Base-by-base conservation (phyloP, 805 yeast genomes). In the Wickerhamomyces queroliae region DNA sequence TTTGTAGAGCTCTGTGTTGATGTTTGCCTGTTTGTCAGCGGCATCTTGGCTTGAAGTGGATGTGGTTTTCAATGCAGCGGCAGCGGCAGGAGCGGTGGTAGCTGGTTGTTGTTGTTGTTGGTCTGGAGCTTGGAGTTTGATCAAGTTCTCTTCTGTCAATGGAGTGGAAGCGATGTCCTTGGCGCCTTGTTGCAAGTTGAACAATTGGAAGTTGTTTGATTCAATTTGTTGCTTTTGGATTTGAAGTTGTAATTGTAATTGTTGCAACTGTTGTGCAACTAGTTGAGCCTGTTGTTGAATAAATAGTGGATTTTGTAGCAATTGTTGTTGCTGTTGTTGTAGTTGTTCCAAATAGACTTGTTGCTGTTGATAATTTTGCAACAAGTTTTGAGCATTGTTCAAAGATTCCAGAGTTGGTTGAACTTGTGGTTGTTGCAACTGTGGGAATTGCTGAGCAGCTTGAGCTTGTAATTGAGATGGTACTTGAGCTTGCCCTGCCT, bases 1-100 rank as follows among this genome's bases (percentile, higher is more conserved):
- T 64, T 89, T 89, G 74, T 87, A 89, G 29, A 89, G 70, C 48
- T 76, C 83, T 24, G 85, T 79, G 58, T 81, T 74, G 40, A 72
- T 46, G 33, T 52, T 55, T 33, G 42, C 41, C 2, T 38, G 34
- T 9, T 33, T 31, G 13, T 36, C 37, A 11, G 37, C 22, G 7
- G 23, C 26, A 18, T 26, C 35, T 6, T 21, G 17, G 5, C 26
- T 21, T 15, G 35, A 32, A n/a, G 12, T 21, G 16, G 24, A n/a
- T 16, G 35, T 26, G 6, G 25, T 11, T 5, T 34, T 23, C 9
- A 24, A 13, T 3, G 26, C 33, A 12, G 16, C 31, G 16, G 15
- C 16, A 7, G 25, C n/a, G 16, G 20, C 15, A 7, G 16, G n/a
- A 8, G 13, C 21, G 15, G 21, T 8, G 15, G 13, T n/a, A 34